Evolutionary conservation across 352 stramenopile species (phyloP), one percentile per base, ranked within the genome.

Genomic region (Blastocystis sp.): DNA sequence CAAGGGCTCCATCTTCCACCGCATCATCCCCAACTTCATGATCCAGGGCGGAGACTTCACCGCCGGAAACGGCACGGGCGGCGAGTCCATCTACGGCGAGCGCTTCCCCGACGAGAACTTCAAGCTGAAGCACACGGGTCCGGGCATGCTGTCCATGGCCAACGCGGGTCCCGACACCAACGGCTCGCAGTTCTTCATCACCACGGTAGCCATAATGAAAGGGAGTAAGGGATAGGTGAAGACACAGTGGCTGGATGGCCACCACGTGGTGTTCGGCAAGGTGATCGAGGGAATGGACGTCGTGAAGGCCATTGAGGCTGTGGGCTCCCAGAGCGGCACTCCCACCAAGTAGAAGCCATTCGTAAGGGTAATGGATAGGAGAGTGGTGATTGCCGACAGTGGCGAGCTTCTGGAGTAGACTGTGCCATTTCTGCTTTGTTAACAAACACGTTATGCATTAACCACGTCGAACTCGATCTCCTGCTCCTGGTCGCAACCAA

Each of bases 401-500:
- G 97, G 97, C n/a, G 89, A 91, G 64, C 89, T 91, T 65, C 21
- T 65, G 45, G 62, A 89, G 11, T 57, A 71, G 70, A 87, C n/a
- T 28, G n/a, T 81, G 59, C 59, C 59, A n/a, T n/a, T 24, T 64
- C 21, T 64, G 59, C n/a, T 64, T 64, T 17, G 40, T 17, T 17
- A 62, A 69, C 48, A 76, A 52, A 84, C 7, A 9, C 54, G 38
- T 17, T 34, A 9, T 77, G 54, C 91, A 52, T 90, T 90, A 79
- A 90, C 91, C 9, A 97, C 93, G 84, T 91, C 93, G 0, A 97
- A 89, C 43, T 92, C 90, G 14, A 97, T 87, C 57, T 96, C 93
- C 90, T 98, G 98, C 91, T 99, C 96, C 88, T 99, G 93, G 90
- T 99, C 96, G 90, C 94, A 98, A 38, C 97, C 97, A 7, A 98